A percentile compares a stretch with the other conserved stretches of the same genome.
phyloP scores from a whole-genome alignment of 2,329 filamentous ascomycete genomes.

The Dactylellina parvicollis region DNA sequence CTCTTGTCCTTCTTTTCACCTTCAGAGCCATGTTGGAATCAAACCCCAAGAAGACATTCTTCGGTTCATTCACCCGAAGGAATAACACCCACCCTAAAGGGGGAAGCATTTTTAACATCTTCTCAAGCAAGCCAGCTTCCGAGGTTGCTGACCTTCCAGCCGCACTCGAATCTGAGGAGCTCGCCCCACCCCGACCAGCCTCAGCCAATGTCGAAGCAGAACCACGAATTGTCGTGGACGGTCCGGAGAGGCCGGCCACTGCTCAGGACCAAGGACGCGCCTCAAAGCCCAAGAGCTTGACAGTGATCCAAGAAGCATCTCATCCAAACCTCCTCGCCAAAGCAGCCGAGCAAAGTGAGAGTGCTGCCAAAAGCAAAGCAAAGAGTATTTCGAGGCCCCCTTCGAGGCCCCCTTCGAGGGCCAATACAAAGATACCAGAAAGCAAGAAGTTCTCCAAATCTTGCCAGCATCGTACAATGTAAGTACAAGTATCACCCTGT shows the following conservation, averaged over 20 bases:
- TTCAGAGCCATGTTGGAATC: background rate
- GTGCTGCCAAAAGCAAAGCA: background rate
- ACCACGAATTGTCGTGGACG: background rate
- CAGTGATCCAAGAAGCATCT: conserved; percentile 1
- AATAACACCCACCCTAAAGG: background rate
- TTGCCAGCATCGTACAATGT: background rate
- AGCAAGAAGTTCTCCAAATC: background rate
- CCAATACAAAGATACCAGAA: background rate
- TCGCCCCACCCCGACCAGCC: background rate
- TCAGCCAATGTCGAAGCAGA: conserved; percentile 5
- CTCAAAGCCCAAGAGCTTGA: background rate
- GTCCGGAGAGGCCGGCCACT: background rate
- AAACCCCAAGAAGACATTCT: background rate
- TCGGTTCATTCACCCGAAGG: background rate
- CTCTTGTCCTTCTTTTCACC: no score
- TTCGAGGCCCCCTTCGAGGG: no score
- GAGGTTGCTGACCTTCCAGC: background rate
- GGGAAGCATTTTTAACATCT: background rate
- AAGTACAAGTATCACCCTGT: background rate
- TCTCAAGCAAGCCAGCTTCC: background rate
- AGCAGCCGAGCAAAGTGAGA: background rate
- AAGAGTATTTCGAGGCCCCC: no score
- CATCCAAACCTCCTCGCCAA: background rate
- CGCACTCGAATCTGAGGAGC: background rate
- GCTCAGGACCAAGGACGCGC: background rate